These are phyloP conservation scores for Populus trichocarpa DNA, from an alignment of 441 rosid genomes.

Conservation along the genomic window DNA sequence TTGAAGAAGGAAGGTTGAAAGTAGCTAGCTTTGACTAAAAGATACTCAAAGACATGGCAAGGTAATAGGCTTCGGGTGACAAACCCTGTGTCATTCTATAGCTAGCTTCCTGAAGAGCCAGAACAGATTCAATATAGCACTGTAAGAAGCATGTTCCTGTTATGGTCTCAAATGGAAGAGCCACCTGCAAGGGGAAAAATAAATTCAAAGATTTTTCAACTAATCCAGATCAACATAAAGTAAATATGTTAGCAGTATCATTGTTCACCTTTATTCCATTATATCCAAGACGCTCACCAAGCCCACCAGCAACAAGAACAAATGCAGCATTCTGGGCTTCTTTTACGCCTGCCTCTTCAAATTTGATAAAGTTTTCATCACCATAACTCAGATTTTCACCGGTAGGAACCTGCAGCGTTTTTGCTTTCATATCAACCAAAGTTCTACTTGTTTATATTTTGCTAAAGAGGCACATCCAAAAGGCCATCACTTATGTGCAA, in stretches of 20 bases:
- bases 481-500: slow-evolving; percentile 1
- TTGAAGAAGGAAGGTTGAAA: neutral
- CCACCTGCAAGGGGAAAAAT: slow-evolving; percentile 52
- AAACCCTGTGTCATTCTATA: slow-evolving; percentile 56
- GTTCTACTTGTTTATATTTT: neutral
- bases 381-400: slow-evolving; percentile 78
- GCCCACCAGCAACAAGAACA: slow-evolving; percentile 99
- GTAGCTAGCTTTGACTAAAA: neutral
- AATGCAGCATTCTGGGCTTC: slow-evolving; percentile 90
- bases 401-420: slow-evolving; percentile 66
- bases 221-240: neutral
- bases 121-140: slow-evolving; percentile 69
- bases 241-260: neutral
- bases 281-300: slow-evolving; percentile 96
- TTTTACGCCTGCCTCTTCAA: slow-evolving; percentile 72
- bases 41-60: neutral
- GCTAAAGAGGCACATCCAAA: neutral
- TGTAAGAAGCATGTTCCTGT: slow-evolving; percentile 85
- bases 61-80: slow-evolving; percentile 17
- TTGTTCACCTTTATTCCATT: slow-evolving; percentile 86
- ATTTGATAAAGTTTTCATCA: slow-evolving; percentile 60
- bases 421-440: slow-evolving; percentile 12
- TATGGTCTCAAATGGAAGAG: slow-evolving; percentile 91
- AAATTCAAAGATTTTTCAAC: neutral
- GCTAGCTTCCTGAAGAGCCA: slow-evolving; percentile 93